Conservation (phyloP, 257 asterid species). For the Solanum neorickii region DNA sequence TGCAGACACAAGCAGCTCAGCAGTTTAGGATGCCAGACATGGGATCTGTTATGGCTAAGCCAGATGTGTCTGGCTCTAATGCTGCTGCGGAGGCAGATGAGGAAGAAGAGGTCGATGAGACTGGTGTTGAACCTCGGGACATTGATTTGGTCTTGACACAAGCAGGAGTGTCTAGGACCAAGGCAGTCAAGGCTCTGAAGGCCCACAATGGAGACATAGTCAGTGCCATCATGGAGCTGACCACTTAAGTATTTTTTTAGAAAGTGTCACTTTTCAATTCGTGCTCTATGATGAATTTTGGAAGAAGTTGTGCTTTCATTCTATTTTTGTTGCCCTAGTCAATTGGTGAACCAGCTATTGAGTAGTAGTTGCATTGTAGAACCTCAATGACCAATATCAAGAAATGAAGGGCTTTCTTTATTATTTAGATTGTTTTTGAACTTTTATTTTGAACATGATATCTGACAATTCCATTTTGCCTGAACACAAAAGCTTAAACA, state of each 20-base stretch:
- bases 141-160: constrained; percentile 87
- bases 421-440: neutral
- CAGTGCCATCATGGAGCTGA: constrained; percentile 88
- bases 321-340: constrained; percentile 1
- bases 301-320: constrained; percentile 7
- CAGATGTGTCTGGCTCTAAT: constrained; percentile 33
- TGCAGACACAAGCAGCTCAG: constrained; percentile 92
- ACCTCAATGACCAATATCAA: neutral
- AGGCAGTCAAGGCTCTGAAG: constrained; percentile 86
- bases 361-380: neutral
- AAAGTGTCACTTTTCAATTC: neutral
- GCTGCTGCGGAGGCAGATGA: constrained; percentile 37
- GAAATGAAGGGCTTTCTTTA: neutral
- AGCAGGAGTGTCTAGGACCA: constrained; percentile 67
- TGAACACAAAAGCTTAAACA: neutral
- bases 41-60: constrained; percentile 49
- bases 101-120: constrained; percentile 75
- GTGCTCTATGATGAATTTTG: constrained; percentile 6
- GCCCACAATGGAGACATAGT: constrained; percentile 72
- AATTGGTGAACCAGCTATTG: neutral
- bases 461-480: neutral
- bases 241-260: constrained; percentile 18
- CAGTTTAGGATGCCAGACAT: constrained; percentile 79
- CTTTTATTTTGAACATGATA: neutral
- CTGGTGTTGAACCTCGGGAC: constrained; percentile 62